phyloP scores from a whole-genome alignment of 805 yeast genomes.

The Wickerhamiella dianesei region DNA sequence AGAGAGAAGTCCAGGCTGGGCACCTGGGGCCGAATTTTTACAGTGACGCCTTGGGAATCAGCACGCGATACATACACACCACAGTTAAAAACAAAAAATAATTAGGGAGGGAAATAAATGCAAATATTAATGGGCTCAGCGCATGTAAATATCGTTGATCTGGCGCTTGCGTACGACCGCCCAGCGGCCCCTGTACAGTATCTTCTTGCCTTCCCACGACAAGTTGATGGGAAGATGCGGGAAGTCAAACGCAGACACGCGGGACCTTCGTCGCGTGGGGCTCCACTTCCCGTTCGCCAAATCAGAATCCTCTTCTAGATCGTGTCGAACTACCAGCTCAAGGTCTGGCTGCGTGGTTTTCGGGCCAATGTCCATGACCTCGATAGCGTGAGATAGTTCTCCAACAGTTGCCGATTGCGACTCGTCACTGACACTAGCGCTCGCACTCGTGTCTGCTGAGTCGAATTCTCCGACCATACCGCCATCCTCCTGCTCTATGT shows the following conservation, averaged over 20 bases:
- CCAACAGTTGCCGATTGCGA: not conserved
- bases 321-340: not conserved
- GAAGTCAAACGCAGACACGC: constrained; percentile 15
- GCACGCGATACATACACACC: constrained; percentile 21
- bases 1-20: constrained; percentile 20
- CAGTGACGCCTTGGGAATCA: constrained; percentile 26
- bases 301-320: not conserved
- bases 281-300: constrained; percentile 9
- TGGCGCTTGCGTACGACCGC: constrained; percentile 8
- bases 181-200: constrained; percentile 15
- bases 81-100: not conserved
- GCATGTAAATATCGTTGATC: constrained; percentile 3
- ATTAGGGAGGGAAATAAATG: not conserved
- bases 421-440: not conserved
- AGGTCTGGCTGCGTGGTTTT: not conserved
- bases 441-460: not conserved
- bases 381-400: not conserved
- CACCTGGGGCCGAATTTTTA: constrained; percentile 22
- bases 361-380: not conserved
- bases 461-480: not conserved
- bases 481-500: not conserved
- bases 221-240: constrained; percentile 13
- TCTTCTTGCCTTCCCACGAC: constrained; percentile 15
- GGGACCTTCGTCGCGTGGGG: constrained; percentile 9
- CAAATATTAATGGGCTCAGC: not conserved